Base-by-base conservation (phyloP, 352 stramenopile genomes). In the Globisporangium heterothallicum region DNA sequence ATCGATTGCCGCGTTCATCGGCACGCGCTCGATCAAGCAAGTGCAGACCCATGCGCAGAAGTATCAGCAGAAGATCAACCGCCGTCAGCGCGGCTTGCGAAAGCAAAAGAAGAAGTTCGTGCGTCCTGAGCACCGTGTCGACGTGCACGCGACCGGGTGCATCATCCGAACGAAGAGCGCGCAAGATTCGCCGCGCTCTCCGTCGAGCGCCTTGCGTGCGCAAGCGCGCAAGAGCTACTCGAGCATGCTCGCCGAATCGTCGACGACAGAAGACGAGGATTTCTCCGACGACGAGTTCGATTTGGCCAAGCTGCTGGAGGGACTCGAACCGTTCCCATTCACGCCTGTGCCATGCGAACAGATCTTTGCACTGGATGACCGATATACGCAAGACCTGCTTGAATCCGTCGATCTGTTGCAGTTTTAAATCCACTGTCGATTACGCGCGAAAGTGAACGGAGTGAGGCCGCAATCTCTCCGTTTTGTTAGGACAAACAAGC, bases 21-120 rank as follows among this genome's bases (percentile, higher is more conserved):
- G 78, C 50, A 91, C 82, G 56, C 75, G 79, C 24, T 86, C 78
- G 14, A 86, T 91, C 59, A 87, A 87, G 61, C 82, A 93, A 49
- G 76, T 91, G 49, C 82, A 89, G 63, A 89, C 82, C 4, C 82
- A 93, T 47, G 82, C 82, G 38, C 82, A 93, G 46, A 93, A 93
- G 64, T 93, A 93, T 64, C 78, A 87, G 52, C 75, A 91, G 58
- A 93, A 93, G 63, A 82, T 93, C 46, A 74, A 83, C 49, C 80
- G 80, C 21, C 81, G 78, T n/a, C 70, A 83, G 56, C 78, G 81
- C 40, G 81, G 81, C 0, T 63, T 92, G 21, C 81, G 81, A 44
- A 92, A 92, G 77, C 73, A 92, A 60, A 89, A 92, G 63, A 89
- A 88, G 71, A 85, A 84, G 55, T 80, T 87, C 18, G 66, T 82